These are phyloP conservation scores for Trichoderma reesei DNA, from an alignment of 495 filamentous ascomycete species.

Conservation along the genomic window DNA sequence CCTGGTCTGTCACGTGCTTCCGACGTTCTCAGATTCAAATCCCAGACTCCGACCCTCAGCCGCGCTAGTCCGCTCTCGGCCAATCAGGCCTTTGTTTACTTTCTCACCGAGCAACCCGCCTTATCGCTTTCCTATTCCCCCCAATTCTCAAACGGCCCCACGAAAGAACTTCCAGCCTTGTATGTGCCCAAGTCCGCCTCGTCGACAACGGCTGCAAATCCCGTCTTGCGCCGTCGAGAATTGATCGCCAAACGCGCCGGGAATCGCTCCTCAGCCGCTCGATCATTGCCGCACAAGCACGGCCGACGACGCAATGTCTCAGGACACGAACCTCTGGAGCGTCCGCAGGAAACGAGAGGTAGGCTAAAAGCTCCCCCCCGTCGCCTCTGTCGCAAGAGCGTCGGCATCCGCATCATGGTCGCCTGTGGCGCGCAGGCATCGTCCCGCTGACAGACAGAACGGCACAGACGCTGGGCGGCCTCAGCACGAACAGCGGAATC, in stretches of 20 bases:
- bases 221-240: background rate
- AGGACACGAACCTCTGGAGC: slow-evolving; percentile 65
- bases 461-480: slow-evolving; percentile 61
- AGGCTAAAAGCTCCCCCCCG: slow-evolving; percentile 19
- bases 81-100: slow-evolving; percentile 13
- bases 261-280: background rate
- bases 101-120: slow-evolving; percentile 12
- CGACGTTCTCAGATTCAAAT: background rate
- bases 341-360: slow-evolving; percentile 67
- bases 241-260: background rate
- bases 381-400: slow-evolving; percentile 11
- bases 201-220: background rate
- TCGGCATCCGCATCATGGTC: background rate
- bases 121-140: background rate
- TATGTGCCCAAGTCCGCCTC: slow-evolving; percentile 7
- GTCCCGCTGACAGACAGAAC: background rate
- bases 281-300: background rate
- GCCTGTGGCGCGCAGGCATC: slow-evolving; percentile 11
- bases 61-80: background rate
- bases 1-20: too few relatives aligned
- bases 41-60: background rate
- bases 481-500: slow-evolving; percentile 70
- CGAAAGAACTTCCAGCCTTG: background rate
- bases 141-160: background rate
- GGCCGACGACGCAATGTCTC: slow-evolving; percentile 47